Conservation (phyloP, 805 yeast species). For the Torulaspora indica region DNA sequence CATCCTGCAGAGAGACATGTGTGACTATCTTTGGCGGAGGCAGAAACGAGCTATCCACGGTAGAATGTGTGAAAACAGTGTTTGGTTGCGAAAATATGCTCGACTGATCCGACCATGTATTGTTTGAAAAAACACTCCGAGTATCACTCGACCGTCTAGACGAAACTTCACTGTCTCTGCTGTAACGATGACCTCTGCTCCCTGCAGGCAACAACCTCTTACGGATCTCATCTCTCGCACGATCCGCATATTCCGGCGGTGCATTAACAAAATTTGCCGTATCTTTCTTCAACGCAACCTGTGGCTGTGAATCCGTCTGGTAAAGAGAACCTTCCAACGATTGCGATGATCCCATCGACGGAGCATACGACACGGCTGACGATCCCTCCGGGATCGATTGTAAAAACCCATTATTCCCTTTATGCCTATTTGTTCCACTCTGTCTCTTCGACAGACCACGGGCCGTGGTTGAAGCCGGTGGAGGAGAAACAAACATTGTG, state of each 20-base stretch:
- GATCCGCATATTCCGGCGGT: constrained; percentile 35
- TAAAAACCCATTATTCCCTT: constrained; percentile 3
- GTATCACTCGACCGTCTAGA: constrained; percentile 9
- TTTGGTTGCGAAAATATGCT: constrained; percentile 31
- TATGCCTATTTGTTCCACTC: constrained; percentile 4
- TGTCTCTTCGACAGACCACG: constrained; percentile 21
- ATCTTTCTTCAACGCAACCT: constrained; percentile 10
- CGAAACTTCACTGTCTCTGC: constrained; percentile 6
- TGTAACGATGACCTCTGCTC: constrained; percentile 8
- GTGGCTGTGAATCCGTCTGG: constrained; percentile 1
- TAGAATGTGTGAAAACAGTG: constrained; percentile 17
- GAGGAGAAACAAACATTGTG: constrained; percentile 35
- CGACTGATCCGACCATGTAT: constrained; percentile 25
- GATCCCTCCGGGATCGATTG: constrained; percentile 13
- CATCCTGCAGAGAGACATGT: constrained; percentile 41
- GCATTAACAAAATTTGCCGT: constrained; percentile 31
- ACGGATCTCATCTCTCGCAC: constrained; percentile 36
- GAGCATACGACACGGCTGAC: not conserved
- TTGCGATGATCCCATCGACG: constrained; percentile 5
- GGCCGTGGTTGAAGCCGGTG: constrained; percentile 30
- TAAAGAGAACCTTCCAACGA: constrained; percentile 1
- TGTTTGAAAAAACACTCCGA: constrained; percentile 21
- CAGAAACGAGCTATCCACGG: constrained; percentile 14
- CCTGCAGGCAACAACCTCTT: constrained; percentile 25
- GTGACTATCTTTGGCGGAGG: constrained; percentile 17